Percentiles rank a stretch among this genome's conserved stretches.
phyloP scores from a whole-genome alignment of 179 eudicot species.

The Beta lomatogona region DNA sequence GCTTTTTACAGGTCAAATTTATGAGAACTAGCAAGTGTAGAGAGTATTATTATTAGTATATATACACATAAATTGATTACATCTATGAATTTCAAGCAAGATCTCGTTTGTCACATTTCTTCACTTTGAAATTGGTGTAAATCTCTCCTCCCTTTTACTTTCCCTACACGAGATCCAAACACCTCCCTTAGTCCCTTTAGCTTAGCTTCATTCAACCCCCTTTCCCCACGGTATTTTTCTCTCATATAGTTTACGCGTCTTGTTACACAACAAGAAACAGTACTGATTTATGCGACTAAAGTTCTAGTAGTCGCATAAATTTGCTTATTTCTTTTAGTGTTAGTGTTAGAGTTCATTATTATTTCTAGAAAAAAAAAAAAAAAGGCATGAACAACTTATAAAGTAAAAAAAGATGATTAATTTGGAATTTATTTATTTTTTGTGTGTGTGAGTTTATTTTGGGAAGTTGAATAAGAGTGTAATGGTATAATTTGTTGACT shows the following conservation, averaged over 20 bases:
- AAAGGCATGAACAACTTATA: no score
- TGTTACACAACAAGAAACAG: neutral
- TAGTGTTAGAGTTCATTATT: no score
- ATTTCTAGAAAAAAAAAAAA: no score
- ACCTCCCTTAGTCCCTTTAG: conserved; percentile 6
- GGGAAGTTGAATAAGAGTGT: neutral
- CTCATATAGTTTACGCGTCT: neutral
- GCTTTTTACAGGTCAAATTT: conserved; percentile 27
- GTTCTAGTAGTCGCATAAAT: neutral
- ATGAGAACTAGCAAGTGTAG: conserved; percentile 26
- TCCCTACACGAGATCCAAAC: conserved; percentile 46
- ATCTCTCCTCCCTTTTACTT: conserved; percentile 35
- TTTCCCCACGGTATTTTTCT: neutral
- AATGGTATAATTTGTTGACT: conserved; percentile 25
- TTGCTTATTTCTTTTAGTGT: neutral
- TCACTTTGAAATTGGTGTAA: conserved; percentile 49
- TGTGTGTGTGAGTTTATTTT: neutral
- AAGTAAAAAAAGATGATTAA: no score
- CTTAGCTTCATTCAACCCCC: neutral
- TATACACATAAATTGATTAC: conserved; percentile 17
- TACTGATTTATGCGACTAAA: neutral
- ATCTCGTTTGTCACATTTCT: conserved; percentile 39
- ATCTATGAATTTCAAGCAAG: conserved; percentile 51
- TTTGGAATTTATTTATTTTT: neutral
- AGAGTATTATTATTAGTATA: neutral